phyloP scores from a whole-genome alignment of 495 filamentous ascomycete genomes.

The Xylaria castorea region DNA sequence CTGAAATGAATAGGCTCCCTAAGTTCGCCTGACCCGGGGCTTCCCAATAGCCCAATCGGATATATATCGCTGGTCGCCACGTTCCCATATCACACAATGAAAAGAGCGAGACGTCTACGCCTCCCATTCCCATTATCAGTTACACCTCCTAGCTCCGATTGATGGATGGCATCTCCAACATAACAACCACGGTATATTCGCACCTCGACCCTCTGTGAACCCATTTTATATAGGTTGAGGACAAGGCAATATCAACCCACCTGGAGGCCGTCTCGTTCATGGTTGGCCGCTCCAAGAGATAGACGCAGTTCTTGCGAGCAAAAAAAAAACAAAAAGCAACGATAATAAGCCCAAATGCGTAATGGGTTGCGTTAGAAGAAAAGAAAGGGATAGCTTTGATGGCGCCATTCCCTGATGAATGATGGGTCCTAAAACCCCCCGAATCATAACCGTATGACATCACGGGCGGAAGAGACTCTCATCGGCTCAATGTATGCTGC shows the following conservation, averaged over 20 bases:
- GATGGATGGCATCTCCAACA: slow-evolving; percentile 15
- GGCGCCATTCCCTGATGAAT: slow-evolving; percentile 9
- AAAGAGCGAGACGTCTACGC: slow-evolving; percentile 13
- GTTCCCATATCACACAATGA: slow-evolving; percentile 24
- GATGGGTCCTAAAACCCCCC: slow-evolving; percentile 2
- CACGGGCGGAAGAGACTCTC: background rate
- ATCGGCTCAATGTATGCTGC: slow-evolving; percentile 15
- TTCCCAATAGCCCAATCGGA: slow-evolving; percentile 18
- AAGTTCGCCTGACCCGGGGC: slow-evolving; percentile 11
- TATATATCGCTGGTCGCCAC: slow-evolving; percentile 19
- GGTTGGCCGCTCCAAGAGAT: background rate
- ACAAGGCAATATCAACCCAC: background rate
- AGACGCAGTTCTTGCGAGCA: slow-evolving; percentile 18
- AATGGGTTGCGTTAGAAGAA: slow-evolving; percentile 1
- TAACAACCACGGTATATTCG: slow-evolving; percentile 9
- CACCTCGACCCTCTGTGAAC: slow-evolving; percentile 9
- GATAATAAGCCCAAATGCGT: slow-evolving; percentile 20
- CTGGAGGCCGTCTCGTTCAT: background rate
- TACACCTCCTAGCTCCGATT: slow-evolving; percentile 22
- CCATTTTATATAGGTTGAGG: slow-evolving; percentile 9
- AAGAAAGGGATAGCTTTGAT: background rate
- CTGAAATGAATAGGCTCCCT: slow-evolving; percentile 7
- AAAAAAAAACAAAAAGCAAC: slow-evolving; percentile 14
- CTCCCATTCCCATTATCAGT: slow-evolving; percentile 22
- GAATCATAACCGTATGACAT: slow-evolving; percentile 4